Base-by-base conservation (phyloP, 2,329 filamentous ascomycete species). In the Neobulgaria alba region DNA sequence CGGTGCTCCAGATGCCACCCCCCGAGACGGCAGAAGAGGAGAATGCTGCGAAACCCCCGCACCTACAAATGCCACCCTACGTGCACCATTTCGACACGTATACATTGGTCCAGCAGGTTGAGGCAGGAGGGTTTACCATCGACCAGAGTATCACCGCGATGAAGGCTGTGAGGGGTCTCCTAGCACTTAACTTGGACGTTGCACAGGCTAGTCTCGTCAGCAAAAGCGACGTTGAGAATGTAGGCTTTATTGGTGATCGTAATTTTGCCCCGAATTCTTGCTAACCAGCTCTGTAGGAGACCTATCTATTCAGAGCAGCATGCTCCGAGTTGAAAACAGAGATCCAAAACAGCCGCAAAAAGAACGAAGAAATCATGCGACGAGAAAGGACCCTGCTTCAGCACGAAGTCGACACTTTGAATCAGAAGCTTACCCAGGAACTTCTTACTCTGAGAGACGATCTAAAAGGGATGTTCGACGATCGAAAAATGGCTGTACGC, bases 31-130 rank as follows among this genome's bases (percentile, higher is more conserved):
- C 52, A 10, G 57, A 59, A 32, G 46, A 57, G 26, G 42, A 56
- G 33, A 56, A 67, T 38, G 56, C 67, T 18, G 62, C 66, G 35
- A 72, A 73, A 50, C 73, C 76, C 16, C 82, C 82, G 3, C 79
- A 88, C 58, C 74, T 84, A 58, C 71, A 77, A 35, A 75, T 85
- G 0, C 77, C 85, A 5, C 84, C 81, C 1, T 93, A 95, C 58
- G 79, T 95, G 23, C 92, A 98, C 65, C 88, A 96, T 65, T 98
- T 98, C 63, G 90, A 98, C 64, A 95, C 82, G 17, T 98, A 92
- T 63, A 81, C 79, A 10, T 74, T 96, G 4, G 92, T 96, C 12
- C 82, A 83, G 57, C 78, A 86, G 54, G 77, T 98, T 12, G 73
- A 79, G 14, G 66, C 65, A 0, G 79, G 79, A 10, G 83, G 82